Base-by-base conservation (phyloP, 257 asterid species). In the Cruciata laevipes region DNA sequence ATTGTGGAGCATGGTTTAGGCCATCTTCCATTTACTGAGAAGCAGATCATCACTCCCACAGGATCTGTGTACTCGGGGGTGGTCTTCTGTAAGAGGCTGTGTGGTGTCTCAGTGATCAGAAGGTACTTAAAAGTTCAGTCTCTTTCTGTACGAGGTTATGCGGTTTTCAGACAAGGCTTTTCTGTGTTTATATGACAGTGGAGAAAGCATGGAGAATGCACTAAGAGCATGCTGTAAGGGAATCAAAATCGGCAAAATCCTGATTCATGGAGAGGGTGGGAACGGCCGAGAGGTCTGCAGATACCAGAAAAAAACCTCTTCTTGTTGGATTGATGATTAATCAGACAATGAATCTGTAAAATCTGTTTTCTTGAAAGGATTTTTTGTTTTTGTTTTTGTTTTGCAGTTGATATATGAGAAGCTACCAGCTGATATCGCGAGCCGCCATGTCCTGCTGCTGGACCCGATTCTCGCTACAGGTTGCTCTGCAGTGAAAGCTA, bases 131-230 rank as follows among this genome's bases (percentile, higher is more conserved):
- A 40, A 40, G 49, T 13, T 40, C 49, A 3, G 2, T 40, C 17
- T 10, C 47, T 40, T 3, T 93, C 80, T 84, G 88, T 79, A 83
- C 81, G 77, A 81, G 97, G 65, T 71, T 93, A 73, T 90, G 97
- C 55, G 96, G 97, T 24, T 51, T 53, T 9, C 59, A 17, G n/a
- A 18, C 53, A 20, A 7, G 59, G 4, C 27, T 24, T 33, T 68
- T 21, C 42, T 14, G 18, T 33, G 24, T 35, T 47, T 2, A 51
- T 76, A 77, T 74, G 37, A 33, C 67, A 93, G 99, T 69, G 99
- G 99, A 51, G 99, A 93, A 74, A 92, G 98, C 77, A 93, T 93
- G 99, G 99, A 93, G 81, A 93, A 90, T 73, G 99, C 99, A 12
- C 73, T 93, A 66, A 77, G 96, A 76, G 97, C 99, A 6, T 93